A percentile compares a stretch with the other conserved stretches of the same genome.
Conservation (phyloP, 768 basidiomycete species). For the Gautieria morchelliformis region DNA sequence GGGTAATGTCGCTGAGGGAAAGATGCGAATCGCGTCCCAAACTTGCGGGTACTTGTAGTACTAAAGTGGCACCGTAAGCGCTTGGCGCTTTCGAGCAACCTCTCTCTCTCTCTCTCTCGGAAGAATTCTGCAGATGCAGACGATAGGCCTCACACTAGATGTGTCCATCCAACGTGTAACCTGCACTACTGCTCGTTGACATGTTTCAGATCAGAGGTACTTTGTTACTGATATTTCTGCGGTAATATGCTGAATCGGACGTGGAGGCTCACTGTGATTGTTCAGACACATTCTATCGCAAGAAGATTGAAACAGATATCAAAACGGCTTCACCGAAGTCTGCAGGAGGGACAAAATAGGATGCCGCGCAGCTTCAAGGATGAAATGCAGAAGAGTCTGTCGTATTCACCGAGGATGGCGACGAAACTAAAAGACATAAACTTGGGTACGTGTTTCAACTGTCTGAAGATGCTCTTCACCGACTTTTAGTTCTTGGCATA, state of each 20-base stretch:
- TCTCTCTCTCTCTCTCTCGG: neutral
- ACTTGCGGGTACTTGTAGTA: too few species aligned
- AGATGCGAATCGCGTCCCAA: too few species aligned
- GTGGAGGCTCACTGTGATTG: conserved; percentile 56
- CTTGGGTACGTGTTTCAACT: conserved; percentile 49
- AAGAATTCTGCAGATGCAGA: conserved; percentile 43
- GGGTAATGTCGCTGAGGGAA: too few species aligned
- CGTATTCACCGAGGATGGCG: conserved; percentile 27
- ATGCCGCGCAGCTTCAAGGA: conserved; percentile 74
- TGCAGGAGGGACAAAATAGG: conserved; percentile 43
- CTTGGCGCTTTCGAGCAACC: too few species aligned
- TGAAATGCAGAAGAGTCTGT: too few species aligned
- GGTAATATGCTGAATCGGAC: conserved; percentile 6
- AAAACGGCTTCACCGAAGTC: conserved; percentile 43
- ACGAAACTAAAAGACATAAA: conserved; percentile 50
- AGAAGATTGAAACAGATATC: conserved; percentile 60
- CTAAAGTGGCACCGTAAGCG: too few species aligned
- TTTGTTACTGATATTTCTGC: conserved; percentile 13
- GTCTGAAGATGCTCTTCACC: too few species aligned
- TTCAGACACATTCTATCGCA: conserved; percentile 75
- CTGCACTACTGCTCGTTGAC: conserved; percentile 68
- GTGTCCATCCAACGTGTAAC: conserved; percentile 75
- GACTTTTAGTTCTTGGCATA: conserved; percentile 19
- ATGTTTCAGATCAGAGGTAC: conserved; percentile 70
- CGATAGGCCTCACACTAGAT: conserved; percentile 73